Evolutionary conservation across 805 yeast species (phyloP), one percentile per base, ranked within the genome.

Genomic region (Kodamaea jinghongensis): DNA sequence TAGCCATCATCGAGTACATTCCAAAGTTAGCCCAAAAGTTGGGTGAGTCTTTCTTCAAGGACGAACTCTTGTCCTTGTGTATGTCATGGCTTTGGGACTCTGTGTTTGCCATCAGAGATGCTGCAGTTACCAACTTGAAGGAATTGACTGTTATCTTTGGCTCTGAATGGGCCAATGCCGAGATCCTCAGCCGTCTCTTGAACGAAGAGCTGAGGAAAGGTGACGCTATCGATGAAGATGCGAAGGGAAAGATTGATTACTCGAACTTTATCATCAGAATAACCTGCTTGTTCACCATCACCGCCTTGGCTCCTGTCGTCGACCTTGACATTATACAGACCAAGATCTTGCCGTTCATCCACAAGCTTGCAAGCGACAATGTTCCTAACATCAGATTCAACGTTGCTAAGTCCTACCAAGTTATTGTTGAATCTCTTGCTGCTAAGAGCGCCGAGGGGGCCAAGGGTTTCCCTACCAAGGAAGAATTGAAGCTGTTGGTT

Each of bases 21-120:
- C 99, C 99, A 22, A 74, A 91, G 47, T 72, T 93, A 49, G 97
- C 98, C 6, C 85, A 86, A 54, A 98, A 93, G 66, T 73, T 93
- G 44, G 99, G 99, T 20, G 90, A 86, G 38, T 81, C 87, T 20
- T 89, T 91, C 56, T 93, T 93, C 65, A 93, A 93, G 62, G 86
- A 87, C 59, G 96, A 90, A 54, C 73, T 93, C 49, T 89, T 95
- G 47, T 82, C 86, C 36, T 72, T 93, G 51, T 93, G 96, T 55
- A 78, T 93, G 78, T 85, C 90, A n/a, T 93, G 99, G 98, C 72
- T 93, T 49, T 90, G 97, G 96, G 99, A 93, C 67, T 86, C 90
- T 4, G 99, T 93, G 28, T 93, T 79, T 65, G 90, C 98, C 4
- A 90, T 93, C 45, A 81, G 99, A 64, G 95, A 88, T 50, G 99